Conservation (phyloP, 495 filamentous ascomycete genomes). For the Trichoderma asperelloides region DNA sequence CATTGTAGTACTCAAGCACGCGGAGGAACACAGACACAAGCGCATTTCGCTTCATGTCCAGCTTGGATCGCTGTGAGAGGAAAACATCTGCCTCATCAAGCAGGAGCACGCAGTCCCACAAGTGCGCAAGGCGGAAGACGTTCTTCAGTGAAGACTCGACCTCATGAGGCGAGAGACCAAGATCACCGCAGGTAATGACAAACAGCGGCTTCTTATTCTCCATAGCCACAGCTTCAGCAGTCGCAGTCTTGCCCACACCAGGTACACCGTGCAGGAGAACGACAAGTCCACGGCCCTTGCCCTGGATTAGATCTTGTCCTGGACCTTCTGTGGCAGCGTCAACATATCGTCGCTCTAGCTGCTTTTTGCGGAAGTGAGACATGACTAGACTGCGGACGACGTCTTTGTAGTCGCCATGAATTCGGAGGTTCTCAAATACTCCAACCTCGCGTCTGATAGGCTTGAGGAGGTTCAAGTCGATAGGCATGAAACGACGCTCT, state of each 20-base stretch:
- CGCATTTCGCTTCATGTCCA: constrained; percentile 40
- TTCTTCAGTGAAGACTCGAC: constrained; percentile 31
- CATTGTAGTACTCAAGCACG: constrained; percentile 43
- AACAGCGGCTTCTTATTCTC: constrained; percentile 42
- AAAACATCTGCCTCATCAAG: constrained; percentile 48
- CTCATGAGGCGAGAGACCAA: constrained; percentile 35
- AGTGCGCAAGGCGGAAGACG: constrained; percentile 41
- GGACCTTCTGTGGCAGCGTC: constrained; percentile 36
- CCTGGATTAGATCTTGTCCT: constrained; percentile 53
- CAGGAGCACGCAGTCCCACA: constrained; percentile 48
- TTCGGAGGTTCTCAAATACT: constrained; percentile 46
- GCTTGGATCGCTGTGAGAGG: constrained; percentile 33
- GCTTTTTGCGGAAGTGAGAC: constrained; percentile 30
- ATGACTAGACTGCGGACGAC: constrained; percentile 43
- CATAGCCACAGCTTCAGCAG: constrained; percentile 45
- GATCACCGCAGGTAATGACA: constrained; percentile 45
- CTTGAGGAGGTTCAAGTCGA: constrained; percentile 29
- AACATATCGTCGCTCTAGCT: constrained; percentile 20
- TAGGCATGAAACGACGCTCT: constrained; percentile 28
- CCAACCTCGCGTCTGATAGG: constrained; percentile 30
- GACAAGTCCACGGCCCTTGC: constrained; percentile 49
- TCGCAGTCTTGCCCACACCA: constrained; percentile 54
- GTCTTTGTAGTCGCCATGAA: constrained; percentile 42
- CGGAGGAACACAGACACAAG: constrained; percentile 46
- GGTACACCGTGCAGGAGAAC: constrained; percentile 45